phyloP scores from a whole-genome alignment of 371 early-diverging fungal species.

The Mucor piriformis region DNA sequence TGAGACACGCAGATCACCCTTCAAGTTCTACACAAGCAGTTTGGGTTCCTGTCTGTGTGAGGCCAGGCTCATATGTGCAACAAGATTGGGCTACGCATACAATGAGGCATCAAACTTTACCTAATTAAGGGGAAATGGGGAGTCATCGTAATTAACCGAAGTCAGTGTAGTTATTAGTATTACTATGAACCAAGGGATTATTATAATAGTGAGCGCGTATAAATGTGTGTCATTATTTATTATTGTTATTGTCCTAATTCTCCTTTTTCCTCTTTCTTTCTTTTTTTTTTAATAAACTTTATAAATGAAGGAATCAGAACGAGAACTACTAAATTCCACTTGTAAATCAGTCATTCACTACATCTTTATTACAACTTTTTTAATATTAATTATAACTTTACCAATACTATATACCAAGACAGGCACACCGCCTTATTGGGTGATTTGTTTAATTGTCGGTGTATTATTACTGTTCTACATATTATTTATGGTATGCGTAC shows the following conservation, averaged over 20 bases:
- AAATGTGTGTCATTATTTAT: not conserved
- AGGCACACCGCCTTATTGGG: slow-evolving; percentile 11
- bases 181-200: slow-evolving; percentile 5
- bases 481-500: not conserved
- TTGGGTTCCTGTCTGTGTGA: slow-evolving; percentile 4
- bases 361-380: not conserved
- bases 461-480: slow-evolving; percentile 1
- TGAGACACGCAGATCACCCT: not conserved
- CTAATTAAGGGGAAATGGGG: not conserved
- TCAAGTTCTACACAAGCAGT: not conserved
- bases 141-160: no score
- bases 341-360: not conserved
- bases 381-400: not conserved
- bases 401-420: slow-evolving; percentile 1
- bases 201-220: not conserved
- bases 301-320: not conserved
- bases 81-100: not conserved
- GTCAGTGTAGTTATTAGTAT: not conserved
- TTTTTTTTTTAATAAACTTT: not conserved
- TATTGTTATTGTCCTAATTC: not conserved
- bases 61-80: not conserved
- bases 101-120: not conserved
- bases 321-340: not conserved
- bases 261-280: not conserved
- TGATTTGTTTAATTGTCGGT: slow-evolving; percentile 5